Base-by-base conservation (phyloP, 176 grass and related monocot genomes). In the Musa itinerans region DNA sequence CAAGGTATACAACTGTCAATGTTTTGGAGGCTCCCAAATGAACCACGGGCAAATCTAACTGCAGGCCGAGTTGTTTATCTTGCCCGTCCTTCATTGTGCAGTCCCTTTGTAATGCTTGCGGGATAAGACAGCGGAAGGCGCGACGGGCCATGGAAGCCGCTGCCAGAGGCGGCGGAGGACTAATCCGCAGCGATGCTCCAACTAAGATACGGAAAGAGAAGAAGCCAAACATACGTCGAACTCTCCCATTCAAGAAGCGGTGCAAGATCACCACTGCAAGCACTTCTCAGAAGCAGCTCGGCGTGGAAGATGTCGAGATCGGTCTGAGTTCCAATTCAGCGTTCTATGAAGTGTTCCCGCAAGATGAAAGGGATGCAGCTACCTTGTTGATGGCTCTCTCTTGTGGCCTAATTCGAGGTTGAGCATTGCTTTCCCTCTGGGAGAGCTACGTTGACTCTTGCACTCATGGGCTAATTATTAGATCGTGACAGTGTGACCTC, bases 101-200 rank as follows among this genome's bases (percentile, higher is more conserved):
- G 82, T 84, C 82, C 24, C 78, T 84, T 22, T 84, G 82, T 25
- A 84, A 84, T 79, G 82, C 82, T n/a, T 84, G 82, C 56, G 82
- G 82, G 13, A 84, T 84, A 84, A 79, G 82, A 68, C 82, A 84
- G 64, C 54, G 82, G 68, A 84, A 84, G 69, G 82, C 76, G 19
- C 74, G 82, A 34, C 54, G 76, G n/a, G 82, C 82, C 12, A 78
- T 78, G 43, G 19, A 71, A 49, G 76, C 69, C 11, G 68, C 73
- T 11, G 65, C 50, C 2, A 65, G 19, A 50, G 53, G 66, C 11
- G 48, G 74, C 50, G 61, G 63, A 16, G 26, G 4, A 43, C 34
- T 83, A 12, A 12, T 83, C 7, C 52, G 75, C 53, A 52, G 71
- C 11, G 54, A 78, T 29, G 51, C 54, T 10, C 61, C 50, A 6